Evolutionary conservation across 192 early-diverging fungal genomes (phyloP), one percentile per base, ranked within the genome.

Genomic region (Linderina pennispora): DNA sequence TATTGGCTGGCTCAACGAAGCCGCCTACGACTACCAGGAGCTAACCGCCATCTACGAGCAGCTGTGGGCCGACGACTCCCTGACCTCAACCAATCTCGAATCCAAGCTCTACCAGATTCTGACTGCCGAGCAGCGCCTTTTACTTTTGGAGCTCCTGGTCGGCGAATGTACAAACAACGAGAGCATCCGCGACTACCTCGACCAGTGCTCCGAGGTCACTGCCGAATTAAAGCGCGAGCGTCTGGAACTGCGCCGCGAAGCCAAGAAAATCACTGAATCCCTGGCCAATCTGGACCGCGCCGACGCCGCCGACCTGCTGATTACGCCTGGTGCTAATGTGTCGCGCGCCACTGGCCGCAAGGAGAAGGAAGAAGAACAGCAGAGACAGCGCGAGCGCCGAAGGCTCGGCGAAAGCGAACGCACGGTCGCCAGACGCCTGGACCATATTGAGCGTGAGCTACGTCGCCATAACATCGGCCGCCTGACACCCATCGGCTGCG

Each of bases 201-300:
- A 91, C 26, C 70, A 82, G 37, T 84, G 81, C 26, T 63, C 83
- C 3, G 87, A 92, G 35, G 54, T 83, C 8, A 63, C 78, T 17
- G 77, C 76, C 0, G 88, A 85, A 36, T 64, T 90, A 36, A 77
- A 81, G 36, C 85, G 86, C 49, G 82, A 91, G 59, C 79, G 82
- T 36, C 59, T 87, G 11, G 89, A 92, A 28, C 36, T 88, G 20
- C 74, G 72, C 15, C 74, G 76, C 46, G 85, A 88, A 43, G 54
- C 68, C 39, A 82, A 80, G 48, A 75, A 80, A 16, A 45, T 84
- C 0, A 28, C 43, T 14, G 75, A 71, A 25, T 28, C 43, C 9
- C 43, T 54, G 18, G 58, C 31, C 7, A 57, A 67, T 77, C 81
- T 76, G 56, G 79, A 77, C 25, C 32, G 38, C 4, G 53, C 26